Evolutionary conservation across 2,329 filamentous ascomycete genomes (phyloP), one percentile per base, ranked within the genome.

Genomic region (Fusarium anthophilum): DNA sequence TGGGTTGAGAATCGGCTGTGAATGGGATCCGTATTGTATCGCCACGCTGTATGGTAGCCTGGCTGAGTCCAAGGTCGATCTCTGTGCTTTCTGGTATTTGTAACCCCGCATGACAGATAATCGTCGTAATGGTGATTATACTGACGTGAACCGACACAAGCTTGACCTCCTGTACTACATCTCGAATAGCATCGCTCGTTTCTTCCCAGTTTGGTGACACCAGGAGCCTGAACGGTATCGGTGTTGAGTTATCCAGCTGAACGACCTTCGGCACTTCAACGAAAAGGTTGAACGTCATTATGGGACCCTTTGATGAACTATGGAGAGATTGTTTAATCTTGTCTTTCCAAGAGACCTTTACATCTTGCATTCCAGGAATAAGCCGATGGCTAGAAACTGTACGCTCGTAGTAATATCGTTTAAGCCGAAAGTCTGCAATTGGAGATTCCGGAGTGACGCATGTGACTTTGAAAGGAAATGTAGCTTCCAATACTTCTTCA

Each of bases 321-420:
- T 69, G 69, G 9, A 85, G 80, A 6, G 83, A 55, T 39, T 79
- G 78, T 14, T 79, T 79, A 2, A 78, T 76, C 60, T 78, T 83
- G 53, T 83, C 80, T 17, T 75, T 79, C 37, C 83, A 72, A 0
- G 78, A 76, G 24, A 83, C 57, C 4, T 80, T 74, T 0, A 60
- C 74, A 13, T 77, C 28, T 26, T 79, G 76, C 75, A 79, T 79
- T 0, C 79, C 81, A 0, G 83, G 81, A 0, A 81, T 32, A 0
- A 85, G 72, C 8, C 78, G 79, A 15, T 80, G 74, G 3, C 75
- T 79, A 2, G 56, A 62, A 13, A 79, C 37, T 1, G 10, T 15
- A 0, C 61, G 55, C 11, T 10, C n/a, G 17, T 51, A 45, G 1
- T 37, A n/a, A 20, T 39, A 51, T 43, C 9, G 37, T 5, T 24